A percentile compares a stretch with the other conserved stretches of the same genome.
phyloP scores from a whole-genome alignment of 495 filamentous ascomycete genomes.

The Aspergillus biplanus region DNA sequence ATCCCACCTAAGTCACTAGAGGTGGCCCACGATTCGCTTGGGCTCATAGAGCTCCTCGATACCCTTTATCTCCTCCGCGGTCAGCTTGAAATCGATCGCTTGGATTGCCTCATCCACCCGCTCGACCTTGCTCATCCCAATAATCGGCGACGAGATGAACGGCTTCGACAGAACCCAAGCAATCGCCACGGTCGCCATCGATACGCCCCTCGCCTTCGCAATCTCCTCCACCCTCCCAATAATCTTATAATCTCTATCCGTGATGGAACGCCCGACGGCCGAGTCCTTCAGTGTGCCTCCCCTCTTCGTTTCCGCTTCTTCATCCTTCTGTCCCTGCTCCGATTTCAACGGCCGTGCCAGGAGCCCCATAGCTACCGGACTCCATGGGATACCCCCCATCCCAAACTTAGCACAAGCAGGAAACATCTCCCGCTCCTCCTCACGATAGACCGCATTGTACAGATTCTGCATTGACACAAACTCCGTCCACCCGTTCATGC shows the following conservation, averaged over 20 bases:
- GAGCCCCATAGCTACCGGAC: constrained; percentile 50
- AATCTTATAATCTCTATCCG: constrained; percentile 48
- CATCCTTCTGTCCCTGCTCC: not conserved
- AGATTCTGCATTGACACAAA: constrained; percentile 79
- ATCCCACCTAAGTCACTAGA: not conserved
- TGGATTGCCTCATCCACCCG: constrained; percentile 62
- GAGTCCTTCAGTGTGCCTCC: constrained; percentile 18
- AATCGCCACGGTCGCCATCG: constrained; percentile 64
- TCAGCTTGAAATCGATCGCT: constrained; percentile 51
- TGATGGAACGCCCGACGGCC: constrained; percentile 23
- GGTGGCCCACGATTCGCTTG: constrained; percentile 37
- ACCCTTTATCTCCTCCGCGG: constrained; percentile 58
- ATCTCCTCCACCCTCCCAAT: constrained; percentile 62
- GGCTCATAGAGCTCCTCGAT: constrained; percentile 65
- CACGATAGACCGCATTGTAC: constrained; percentile 72
- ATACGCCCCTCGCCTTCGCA: constrained; percentile 58
- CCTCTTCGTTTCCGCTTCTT: constrained; percentile 21
- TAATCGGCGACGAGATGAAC: constrained; percentile 59
- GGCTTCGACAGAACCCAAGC: constrained; percentile 63
- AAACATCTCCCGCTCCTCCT: constrained; percentile 81
- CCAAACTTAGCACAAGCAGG: constrained; percentile 67
- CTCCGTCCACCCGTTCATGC: constrained; percentile 69
- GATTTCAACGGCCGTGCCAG: constrained; percentile 37
- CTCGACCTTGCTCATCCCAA: constrained; percentile 62
- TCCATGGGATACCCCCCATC: constrained; percentile 64